Percentiles rank a stretch among this genome's conserved stretches.
These are phyloP conservation scores for Dendrothele bispora DNA, from an alignment of 768 basidiomycete genomes.

Conservation along the genomic window DNA sequence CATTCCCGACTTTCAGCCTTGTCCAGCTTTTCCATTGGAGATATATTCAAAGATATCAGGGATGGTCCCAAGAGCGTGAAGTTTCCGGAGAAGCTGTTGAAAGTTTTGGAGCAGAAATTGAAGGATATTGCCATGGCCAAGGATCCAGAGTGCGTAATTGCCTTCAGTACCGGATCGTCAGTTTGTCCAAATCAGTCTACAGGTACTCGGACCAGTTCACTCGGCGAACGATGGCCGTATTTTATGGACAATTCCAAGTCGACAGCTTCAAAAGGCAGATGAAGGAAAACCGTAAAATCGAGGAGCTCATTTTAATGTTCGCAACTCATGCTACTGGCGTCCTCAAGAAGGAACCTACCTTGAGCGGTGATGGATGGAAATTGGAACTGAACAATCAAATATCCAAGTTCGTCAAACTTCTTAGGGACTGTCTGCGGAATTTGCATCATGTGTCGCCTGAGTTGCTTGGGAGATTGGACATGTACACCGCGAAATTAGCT, in stretches of 20 bases:
- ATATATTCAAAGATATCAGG: conserved; percentile 77
- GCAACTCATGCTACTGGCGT: conserved; percentile 87
- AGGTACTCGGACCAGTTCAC: conserved; percentile 91
- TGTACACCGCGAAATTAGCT: conserved; percentile 79
- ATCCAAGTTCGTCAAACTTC: conserved; percentile 80
- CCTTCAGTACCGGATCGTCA: too few species aligned
- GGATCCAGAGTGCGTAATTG: conserved; percentile 75
- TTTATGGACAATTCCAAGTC: conserved; percentile 87
- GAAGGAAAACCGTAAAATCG: conserved; percentile 96
- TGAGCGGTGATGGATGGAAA: conserved; percentile 90
- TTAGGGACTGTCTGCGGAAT: conserved; percentile 74
- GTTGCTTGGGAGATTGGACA: conserved; percentile 76
- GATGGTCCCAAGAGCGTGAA: conserved; percentile 84
- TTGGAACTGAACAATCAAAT: conserved; percentile 91
- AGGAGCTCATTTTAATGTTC: conserved; percentile 95
- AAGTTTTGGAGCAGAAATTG: conserved; percentile 85
- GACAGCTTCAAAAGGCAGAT: conserved; percentile 85
- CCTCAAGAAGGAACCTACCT: conserved; percentile 85
- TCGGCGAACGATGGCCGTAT: conserved; percentile 87
- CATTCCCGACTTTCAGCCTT: conserved; percentile 71
- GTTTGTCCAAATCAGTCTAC: conserved; percentile 2
- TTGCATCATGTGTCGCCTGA: conserved; percentile 83
- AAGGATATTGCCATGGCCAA: conserved; percentile 93
- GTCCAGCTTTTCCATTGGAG: conserved; percentile 67
- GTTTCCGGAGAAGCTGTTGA: conserved; percentile 92